phyloP scores from a whole-genome alignment of 768 basidiomycete species.

The Leucosporidium scottii region DNA sequence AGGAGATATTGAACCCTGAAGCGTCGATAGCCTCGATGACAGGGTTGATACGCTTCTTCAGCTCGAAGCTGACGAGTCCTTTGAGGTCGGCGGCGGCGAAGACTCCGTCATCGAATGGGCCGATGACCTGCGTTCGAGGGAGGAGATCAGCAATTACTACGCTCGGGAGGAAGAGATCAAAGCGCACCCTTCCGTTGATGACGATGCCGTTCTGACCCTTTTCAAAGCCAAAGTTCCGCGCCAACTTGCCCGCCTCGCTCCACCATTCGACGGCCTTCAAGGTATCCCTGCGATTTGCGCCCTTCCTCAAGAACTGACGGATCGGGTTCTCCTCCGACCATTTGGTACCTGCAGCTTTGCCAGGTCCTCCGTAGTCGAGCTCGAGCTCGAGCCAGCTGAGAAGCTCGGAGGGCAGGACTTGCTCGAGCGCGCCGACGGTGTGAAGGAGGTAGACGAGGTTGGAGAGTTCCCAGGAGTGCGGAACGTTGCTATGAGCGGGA shows the following conservation, averaged over 20 bases:
- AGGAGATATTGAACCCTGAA: constrained; percentile 31
- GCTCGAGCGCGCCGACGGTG: constrained; percentile 45
- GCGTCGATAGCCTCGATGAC: constrained; percentile 57
- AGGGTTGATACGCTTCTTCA: constrained; percentile 60
- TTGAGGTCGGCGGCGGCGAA: constrained; percentile 68
- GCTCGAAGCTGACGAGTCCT: constrained; percentile 65
- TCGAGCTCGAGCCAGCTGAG: constrained; percentile 20
- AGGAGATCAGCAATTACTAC: constrained; percentile 1
- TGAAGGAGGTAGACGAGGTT: constrained; percentile 53
- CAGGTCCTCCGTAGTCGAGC: constrained; percentile 1
- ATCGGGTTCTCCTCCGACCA: constrained; percentile 23
- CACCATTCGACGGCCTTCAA: constrained; percentile 13
- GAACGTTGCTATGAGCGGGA: constrained; percentile 43
- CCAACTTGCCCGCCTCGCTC: constrained; percentile 8
- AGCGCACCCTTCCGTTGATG: constrained; percentile 73
- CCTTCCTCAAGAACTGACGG: constrained; percentile 9
- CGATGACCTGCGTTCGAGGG: constrained; percentile 56
- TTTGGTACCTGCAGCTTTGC: background rate
- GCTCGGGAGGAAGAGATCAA: constrained; percentile 11
- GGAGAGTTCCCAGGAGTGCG: constrained; percentile 13
- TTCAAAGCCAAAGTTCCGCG: constrained; percentile 11
- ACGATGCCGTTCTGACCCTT: constrained; percentile 57
- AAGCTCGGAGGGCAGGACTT: constrained; percentile 32
- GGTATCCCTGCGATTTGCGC: constrained; percentile 13
- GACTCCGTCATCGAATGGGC: constrained; percentile 56